Base-by-base conservation (phyloP, 2,329 filamentous ascomycete genomes). In the Monosporascus sp. region DNA sequence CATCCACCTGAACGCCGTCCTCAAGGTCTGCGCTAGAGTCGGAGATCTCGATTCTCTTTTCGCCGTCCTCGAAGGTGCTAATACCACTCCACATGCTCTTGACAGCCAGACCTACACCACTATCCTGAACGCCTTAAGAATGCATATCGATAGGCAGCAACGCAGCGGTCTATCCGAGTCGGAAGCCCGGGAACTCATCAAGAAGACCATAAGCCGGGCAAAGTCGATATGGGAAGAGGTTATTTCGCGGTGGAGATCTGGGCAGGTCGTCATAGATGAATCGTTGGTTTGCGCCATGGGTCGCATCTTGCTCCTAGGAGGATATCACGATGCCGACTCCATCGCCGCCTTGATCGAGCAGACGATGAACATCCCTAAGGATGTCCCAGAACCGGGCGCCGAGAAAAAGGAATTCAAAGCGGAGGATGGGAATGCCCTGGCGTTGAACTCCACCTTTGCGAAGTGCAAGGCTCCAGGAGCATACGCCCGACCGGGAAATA, bases 1-100 rank as follows among this genome's bases (percentile, higher is more conserved):
- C 37, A 88, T 90, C 53, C 94, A 97, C 66, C 84, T 90, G 58
- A 99, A 99, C 67, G 90, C 92, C 9, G 83, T 91, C n/a, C 75
- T 99, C 45, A 84, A 86, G 54, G 88, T 94, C 8, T 97, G 92
- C 68, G 82, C 86, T 48, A 80, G 83, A 53, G 86, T 88, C 4
- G 69, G 78, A 14, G 87, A 97, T 66, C 78, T 96, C 69, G 91
- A 96, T 60, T 82, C 86, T 17, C 74, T 97, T 61, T 96, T 94
- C 78, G 80, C 81, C 52, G 80, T 97, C 58, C 83, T 86, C 44
- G 80, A 83, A n/a, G 84, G 85, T 34, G 79, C 93, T 53, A 87
- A 91, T 17, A 80, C 85, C 16, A 73, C 84, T 0, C 67, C 79
- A 0, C 80, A 82, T 34, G 75, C 85, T 19, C 86, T 92, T 3